These are phyloP conservation scores for Psilocybe sp. DNA, from an alignment of 768 basidiomycete genomes.

Conservation along the genomic window DNA sequence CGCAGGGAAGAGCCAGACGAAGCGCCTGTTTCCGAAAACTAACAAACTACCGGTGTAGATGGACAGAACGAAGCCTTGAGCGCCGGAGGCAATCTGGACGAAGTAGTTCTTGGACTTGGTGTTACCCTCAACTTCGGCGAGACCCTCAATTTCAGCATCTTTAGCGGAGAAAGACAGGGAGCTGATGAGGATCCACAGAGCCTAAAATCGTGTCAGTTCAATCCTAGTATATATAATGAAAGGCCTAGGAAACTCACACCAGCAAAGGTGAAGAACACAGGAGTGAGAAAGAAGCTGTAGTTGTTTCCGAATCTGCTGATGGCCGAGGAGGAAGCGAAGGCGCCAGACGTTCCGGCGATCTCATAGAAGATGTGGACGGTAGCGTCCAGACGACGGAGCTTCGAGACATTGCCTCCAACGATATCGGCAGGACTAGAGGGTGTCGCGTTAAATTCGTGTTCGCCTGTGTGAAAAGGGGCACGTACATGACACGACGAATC, in stretches of 20 bases:
- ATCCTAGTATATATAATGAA: background rate
- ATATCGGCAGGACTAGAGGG: constrained; percentile 27
- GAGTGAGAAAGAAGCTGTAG: constrained; percentile 31
- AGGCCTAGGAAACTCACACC: constrained; percentile 9
- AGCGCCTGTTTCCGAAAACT: constrained; percentile 22
- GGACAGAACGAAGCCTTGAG: constrained; percentile 21
- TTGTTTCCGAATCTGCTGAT: constrained; percentile 30
- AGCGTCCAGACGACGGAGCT: constrained; percentile 32
- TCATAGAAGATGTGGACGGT: constrained; percentile 31
- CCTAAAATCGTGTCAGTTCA: background rate
- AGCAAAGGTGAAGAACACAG: constrained; percentile 27
- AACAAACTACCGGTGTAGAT: constrained; percentile 26
- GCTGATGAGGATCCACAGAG: constrained; percentile 23
- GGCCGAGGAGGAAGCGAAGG: constrained; percentile 27
- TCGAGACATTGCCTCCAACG: constrained; percentile 28
- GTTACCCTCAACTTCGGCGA: constrained; percentile 17
- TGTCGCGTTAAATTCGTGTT: background rate
- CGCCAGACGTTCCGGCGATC: constrained; percentile 27
- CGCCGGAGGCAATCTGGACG: constrained; percentile 18
- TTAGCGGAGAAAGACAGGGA: constrained; percentile 19
- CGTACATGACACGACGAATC: constrained; percentile 32
- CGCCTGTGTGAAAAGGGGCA: background rate
- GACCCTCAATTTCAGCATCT: constrained; percentile 18
- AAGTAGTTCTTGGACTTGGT: constrained; percentile 18
- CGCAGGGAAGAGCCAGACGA: constrained; percentile 28